phyloP scores from a whole-genome alignment of 306 rosid genomes.

The Benincasa hispida region DNA sequence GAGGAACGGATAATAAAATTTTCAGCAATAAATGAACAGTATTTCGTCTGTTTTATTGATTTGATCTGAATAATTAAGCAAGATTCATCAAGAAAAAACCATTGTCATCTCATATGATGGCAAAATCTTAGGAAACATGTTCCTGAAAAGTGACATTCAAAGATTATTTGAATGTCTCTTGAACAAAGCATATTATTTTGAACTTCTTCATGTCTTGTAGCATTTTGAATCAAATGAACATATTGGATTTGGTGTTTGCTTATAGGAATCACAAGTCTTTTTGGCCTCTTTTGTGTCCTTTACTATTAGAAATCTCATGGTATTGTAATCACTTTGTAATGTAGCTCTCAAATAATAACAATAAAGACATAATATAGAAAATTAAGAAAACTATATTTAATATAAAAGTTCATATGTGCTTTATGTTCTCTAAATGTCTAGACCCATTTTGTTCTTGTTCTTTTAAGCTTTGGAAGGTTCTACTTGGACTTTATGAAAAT shows the following conservation, averaged over 20 bases:
- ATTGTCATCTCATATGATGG: background rate
- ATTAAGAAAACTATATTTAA: background rate
- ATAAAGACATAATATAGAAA: background rate
- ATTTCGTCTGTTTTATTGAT: background rate
- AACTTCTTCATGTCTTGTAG: background rate
- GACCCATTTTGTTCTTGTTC: background rate
- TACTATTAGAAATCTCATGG: background rate
- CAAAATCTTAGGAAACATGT: background rate
- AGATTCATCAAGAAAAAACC: background rate
- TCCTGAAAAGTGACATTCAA: background rate
- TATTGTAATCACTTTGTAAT: background rate
- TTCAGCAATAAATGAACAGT: background rate
- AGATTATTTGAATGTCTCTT: background rate
- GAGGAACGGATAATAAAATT: background rate
- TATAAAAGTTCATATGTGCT: background rate
- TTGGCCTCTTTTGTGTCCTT: background rate
- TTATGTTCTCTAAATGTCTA: background rate
- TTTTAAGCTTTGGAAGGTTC: too few species aligned
- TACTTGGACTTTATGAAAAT: too few species aligned
- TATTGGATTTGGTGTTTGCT: background rate
- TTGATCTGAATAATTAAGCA: constrained; percentile 3
- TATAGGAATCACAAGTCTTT: background rate
- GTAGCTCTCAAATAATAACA: background rate
- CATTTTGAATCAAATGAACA: background rate
- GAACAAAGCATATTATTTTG: background rate